Percentiles rank a stretch among this genome's conserved stretches.
These are phyloP conservation scores for Pisolithus sp. DNA, from an alignment of 768 basidiomycete genomes.

Conservation along the genomic window DNA sequence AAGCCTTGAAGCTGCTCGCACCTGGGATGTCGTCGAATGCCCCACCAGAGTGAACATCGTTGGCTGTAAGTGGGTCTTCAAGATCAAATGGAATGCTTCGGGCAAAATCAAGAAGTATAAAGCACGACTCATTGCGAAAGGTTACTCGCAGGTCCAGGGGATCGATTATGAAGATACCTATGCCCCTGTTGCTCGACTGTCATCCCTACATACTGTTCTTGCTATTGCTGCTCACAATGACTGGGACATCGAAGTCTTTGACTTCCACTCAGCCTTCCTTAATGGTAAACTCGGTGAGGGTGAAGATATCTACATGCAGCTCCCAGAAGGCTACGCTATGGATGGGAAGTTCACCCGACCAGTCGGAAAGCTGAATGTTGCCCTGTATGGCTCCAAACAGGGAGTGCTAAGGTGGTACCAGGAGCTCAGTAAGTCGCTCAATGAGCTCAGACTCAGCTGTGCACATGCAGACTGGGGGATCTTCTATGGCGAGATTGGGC, in stretches of 20 bases:
- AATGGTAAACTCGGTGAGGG: too few species aligned
- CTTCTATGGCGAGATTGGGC: too few species aligned
- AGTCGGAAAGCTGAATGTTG: not conserved
- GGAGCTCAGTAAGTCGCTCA: too few species aligned
- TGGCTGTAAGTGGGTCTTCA: slow-evolving; percentile 34
- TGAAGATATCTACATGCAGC: too few species aligned
- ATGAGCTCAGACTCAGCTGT: too few species aligned
- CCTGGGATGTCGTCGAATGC: slow-evolving; percentile 23
- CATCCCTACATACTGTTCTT: not conserved
- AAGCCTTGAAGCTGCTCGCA: slow-evolving; percentile 7
- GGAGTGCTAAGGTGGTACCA: too few species aligned
- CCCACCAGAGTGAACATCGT: slow-evolving; percentile 29
- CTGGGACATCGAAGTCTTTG: too few species aligned
- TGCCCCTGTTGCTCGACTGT: not conserved
- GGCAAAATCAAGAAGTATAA: slow-evolving; percentile 30
- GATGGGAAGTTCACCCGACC: not conserved
- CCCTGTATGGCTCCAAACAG: not conserved
- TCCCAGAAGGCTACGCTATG: too few species aligned
- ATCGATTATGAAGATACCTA: not conserved
- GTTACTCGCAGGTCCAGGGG: slow-evolving; percentile 10
- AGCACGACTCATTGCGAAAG: slow-evolving; percentile 34
- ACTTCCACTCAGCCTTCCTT: too few species aligned
- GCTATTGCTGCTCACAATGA: not conserved
- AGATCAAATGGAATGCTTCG: not conserved
- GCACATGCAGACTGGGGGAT: too few species aligned